These are phyloP conservation scores for Helenozyma rhizophorensis DNA, from an alignment of 805 yeast species.

Conservation along the genomic window DNA sequence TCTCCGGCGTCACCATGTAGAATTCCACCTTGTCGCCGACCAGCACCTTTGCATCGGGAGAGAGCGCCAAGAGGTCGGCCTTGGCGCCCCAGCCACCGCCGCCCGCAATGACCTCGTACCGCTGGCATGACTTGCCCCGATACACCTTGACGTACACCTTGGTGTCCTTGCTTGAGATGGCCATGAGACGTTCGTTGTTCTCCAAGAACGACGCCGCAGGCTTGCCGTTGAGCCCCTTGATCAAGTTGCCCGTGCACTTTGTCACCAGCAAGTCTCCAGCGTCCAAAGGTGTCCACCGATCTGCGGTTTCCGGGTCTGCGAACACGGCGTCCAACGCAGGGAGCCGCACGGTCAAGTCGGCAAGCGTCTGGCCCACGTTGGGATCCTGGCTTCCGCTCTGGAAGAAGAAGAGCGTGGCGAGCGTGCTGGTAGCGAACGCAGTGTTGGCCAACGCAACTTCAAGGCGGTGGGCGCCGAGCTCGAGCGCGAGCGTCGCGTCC, in stretches of 20 bases:
- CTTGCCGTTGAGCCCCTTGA: constrained; percentile 48
- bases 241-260: constrained; percentile 50
- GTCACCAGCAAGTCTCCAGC: constrained; percentile 40
- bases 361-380: constrained; percentile 25
- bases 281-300: constrained; percentile 32
- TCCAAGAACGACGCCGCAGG: constrained; percentile 60
- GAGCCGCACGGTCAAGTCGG: constrained; percentile 22
- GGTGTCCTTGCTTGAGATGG: constrained; percentile 39
- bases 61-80: constrained; percentile 60
- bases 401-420: constrained; percentile 34
- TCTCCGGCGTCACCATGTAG: constrained; percentile 39
- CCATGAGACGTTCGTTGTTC: constrained; percentile 36
- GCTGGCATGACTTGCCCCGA: constrained; percentile 5
- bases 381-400: constrained; percentile 1
- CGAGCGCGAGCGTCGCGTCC: constrained; percentile 20
- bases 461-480: constrained; percentile 12
- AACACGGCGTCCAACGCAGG: constrained; percentile 16
- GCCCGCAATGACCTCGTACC: constrained; percentile 59
- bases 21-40: constrained; percentile 48
- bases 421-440: constrained; percentile 30
- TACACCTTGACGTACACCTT: constrained; percentile 35
- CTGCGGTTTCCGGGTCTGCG: constrained; percentile 12
- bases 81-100: constrained; percentile 77
- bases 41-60: constrained; percentile 47
- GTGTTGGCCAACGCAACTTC: constrained; percentile 36